Conservation (phyloP, 2,329 filamentous ascomycete species). For the Talaromyces rugulosus region DNA sequence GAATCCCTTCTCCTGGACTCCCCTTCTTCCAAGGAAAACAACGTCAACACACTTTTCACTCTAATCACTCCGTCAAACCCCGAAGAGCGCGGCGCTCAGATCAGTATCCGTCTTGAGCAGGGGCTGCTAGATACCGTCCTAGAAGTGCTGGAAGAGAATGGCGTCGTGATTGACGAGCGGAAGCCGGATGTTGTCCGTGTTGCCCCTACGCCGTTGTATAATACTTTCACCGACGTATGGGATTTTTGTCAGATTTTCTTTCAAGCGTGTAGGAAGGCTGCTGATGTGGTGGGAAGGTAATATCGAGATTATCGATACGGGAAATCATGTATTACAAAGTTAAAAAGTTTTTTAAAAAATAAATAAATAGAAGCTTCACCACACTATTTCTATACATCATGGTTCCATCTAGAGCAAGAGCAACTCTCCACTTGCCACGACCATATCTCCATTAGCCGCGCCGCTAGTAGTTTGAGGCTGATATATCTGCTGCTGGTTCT, state of each 20-base stretch:
- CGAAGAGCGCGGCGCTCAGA: constrained; percentile 67
- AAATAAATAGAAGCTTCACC: background rate
- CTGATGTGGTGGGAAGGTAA: background rate
- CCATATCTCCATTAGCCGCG: constrained; percentile 65
- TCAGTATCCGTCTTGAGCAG: constrained; percentile 66
- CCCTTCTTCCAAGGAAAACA: constrained; percentile 22
- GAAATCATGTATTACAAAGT: background rate
- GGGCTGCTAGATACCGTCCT: constrained; percentile 69
- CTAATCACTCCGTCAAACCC: constrained; percentile 69
- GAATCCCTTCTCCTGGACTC: constrained; percentile 58
- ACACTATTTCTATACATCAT: background rate
- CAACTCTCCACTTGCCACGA: constrained; percentile 65
- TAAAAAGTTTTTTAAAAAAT: background rate
- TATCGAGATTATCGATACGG: background rate
- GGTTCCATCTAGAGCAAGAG: constrained; percentile 53
- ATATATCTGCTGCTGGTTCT: constrained; percentile 72
- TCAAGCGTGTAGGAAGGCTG: constrained; percentile 42
- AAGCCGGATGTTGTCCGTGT: constrained; percentile 81
- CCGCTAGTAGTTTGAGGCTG: constrained; percentile 63
- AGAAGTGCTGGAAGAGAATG: constrained; percentile 59
- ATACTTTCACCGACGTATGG: constrained; percentile 70
- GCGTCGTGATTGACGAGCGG: constrained; percentile 75
- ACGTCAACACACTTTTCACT: constrained; percentile 44
- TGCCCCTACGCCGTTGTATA: constrained; percentile 80
- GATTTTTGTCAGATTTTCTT: constrained; percentile 55